Evolutionary conservation across 1,284 basidiomycete species (phyloP), one percentile per base, ranked within the genome.

Genomic region (Heterobasidion irregulare): DNA sequence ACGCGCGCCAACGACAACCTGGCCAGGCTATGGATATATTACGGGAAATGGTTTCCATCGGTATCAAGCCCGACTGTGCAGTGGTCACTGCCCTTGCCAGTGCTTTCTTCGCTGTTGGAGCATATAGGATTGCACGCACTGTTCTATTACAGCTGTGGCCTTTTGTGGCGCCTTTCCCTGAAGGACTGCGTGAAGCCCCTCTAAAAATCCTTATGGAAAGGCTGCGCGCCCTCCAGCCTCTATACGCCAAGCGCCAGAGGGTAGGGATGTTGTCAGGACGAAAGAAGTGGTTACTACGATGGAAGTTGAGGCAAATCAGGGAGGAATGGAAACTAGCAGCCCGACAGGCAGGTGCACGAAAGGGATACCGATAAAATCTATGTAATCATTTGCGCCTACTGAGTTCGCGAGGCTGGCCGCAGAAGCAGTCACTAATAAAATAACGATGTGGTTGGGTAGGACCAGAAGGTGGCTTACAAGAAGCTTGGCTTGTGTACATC

Each of bases 41-140:
- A 63, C 74, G 75, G 52, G 65, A 72, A 36, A 90, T 91, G 88
- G 60, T 87, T n/a, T 67, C 70, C 4, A 65, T 68, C 32, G 81
- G 79, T 38, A 69, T 89, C 36, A 63, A 68, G n/a, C 88, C 89
- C 7, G 88, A 91, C 61, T 70, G 84, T 8, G 74, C 80, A 9
- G 77, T 79, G 8, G 77, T 91, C 36, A 83, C 87, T 61, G 85
- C 85, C 43, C 69, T 89, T n/a, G 75, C 75, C 9, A 78, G 82
- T 62, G 83, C 83, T 16, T 88, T 82, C 65, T 82, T 80, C 64
- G 75, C 76, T 38, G 74, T 75, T 6, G 80, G 81, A 36, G 73
- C 75, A 36, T 76, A 76, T 58, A 63, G 61, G 19, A 68, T 73
- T 52, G 83, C 84, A 16, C 76, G 76, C 55, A 70, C 67, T 26